phyloP scores from a whole-genome alignment of 352 stramenopile genomes.

The Pythium myriotylum region DNA sequence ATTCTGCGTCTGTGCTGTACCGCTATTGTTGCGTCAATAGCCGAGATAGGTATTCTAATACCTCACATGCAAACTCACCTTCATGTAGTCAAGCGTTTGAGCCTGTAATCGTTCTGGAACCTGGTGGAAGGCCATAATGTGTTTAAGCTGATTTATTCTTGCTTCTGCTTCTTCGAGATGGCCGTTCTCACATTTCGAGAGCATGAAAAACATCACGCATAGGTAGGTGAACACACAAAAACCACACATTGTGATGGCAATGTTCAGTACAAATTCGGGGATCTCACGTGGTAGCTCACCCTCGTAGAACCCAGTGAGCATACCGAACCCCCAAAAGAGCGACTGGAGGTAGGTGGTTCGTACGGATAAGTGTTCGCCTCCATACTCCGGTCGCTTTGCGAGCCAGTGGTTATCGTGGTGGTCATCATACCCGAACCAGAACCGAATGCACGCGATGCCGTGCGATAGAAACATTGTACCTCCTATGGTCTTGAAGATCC shows the following conservation, averaged over 20 bases:
- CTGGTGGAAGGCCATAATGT: conserved; percentile 54
- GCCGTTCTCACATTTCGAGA: conserved; percentile 63
- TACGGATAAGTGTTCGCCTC: conserved; percentile 2
- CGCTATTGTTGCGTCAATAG: conserved; percentile 21
- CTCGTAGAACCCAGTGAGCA: conserved; percentile 56
- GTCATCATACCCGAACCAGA: conserved; percentile 50
- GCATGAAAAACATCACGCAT: conserved; percentile 65
- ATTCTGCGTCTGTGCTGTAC: conserved; percentile 48
- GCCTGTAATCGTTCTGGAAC: conserved; percentile 40
- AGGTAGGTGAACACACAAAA: conserved; percentile 66
- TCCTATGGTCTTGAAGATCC: conserved; percentile 52
- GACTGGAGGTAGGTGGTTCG: conserved; percentile 43
- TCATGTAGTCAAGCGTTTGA: conserved; percentile 48
- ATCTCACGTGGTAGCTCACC: conserved; percentile 43
- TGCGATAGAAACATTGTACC: conserved; percentile 45
- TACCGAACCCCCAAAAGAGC: conserved; percentile 59
- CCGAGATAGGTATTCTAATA: background rate
- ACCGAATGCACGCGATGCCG: conserved; percentile 50
- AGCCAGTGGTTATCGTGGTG: conserved; percentile 45
- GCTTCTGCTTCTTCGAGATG: conserved; percentile 48
- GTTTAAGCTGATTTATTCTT: conserved; percentile 59
- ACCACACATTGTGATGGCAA: conserved; percentile 48
- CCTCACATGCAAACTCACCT: conserved; percentile 28
- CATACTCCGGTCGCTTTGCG: conserved; percentile 7
- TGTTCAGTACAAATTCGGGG: conserved; percentile 58